phyloP scores from a whole-genome alignment of 352 stramenopile species.

The Globisporangium apiculatum region DNA sequence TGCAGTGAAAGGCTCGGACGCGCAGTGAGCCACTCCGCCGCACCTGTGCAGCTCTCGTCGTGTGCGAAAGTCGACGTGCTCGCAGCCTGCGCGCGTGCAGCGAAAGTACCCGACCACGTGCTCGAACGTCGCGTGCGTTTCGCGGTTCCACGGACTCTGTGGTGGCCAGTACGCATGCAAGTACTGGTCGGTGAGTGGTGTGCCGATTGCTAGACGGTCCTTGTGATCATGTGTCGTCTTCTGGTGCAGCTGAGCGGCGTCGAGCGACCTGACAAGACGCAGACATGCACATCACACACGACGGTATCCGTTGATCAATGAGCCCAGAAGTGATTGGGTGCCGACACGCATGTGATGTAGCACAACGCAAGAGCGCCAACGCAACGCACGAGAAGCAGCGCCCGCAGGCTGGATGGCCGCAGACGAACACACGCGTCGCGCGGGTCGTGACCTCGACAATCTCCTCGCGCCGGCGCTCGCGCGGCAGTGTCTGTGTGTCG shows the following conservation, averaged over 20 bases:
- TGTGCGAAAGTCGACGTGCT: slow-evolving; percentile 31
- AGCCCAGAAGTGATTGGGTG: too few species aligned
- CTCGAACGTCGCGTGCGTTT: slow-evolving; percentile 14
- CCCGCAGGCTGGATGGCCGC: slow-evolving; percentile 42
- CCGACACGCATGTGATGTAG: not conserved
- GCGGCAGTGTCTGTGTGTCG: slow-evolving; percentile 28
- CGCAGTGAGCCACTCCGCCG: too few species aligned
- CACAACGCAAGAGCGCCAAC: not conserved
- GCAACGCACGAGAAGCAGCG: slow-evolving; percentile 45
- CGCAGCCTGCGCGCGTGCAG: slow-evolving; percentile 26
- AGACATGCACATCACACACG: not conserved
- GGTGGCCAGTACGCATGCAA: slow-evolving; percentile 52
- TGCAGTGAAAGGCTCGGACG: too few species aligned
- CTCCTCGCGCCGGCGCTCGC: slow-evolving; percentile 29
- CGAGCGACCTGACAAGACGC: slow-evolving; percentile 23
- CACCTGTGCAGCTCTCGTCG: slow-evolving; percentile 32
- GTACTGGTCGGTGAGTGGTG: slow-evolving; percentile 43
- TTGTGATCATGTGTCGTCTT: slow-evolving; percentile 28
- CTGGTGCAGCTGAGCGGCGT: slow-evolving; percentile 45
- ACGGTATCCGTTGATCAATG: not conserved
- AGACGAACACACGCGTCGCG: slow-evolving; percentile 38
- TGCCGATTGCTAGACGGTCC: slow-evolving; percentile 27
- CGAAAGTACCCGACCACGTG: slow-evolving; percentile 42
- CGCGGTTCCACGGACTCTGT: slow-evolving; percentile 37
- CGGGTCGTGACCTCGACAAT: slow-evolving; percentile 44